Percentiles rank a stretch among this genome's conserved stretches.
phyloP scores from a whole-genome alignment of 2,329 filamentous ascomycete genomes.

The Pseudogymnoascus pannorum region DNA sequence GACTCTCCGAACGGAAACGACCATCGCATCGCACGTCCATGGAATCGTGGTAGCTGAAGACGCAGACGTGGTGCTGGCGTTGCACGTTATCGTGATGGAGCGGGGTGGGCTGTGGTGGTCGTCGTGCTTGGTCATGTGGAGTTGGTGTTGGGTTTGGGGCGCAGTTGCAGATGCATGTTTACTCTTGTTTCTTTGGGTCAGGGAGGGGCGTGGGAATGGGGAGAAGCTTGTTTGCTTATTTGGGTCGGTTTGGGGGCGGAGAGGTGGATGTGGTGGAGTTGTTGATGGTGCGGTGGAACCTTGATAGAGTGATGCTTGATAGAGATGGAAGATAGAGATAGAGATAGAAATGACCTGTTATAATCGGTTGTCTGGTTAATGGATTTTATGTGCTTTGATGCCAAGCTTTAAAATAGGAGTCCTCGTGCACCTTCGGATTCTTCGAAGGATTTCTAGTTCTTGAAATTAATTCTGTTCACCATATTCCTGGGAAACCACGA shows the following conservation, averaged over 20 bases:
- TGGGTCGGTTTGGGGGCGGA: neutral
- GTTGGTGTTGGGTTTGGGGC: neutral
- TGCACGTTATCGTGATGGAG: neutral
- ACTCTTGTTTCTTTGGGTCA: neutral
- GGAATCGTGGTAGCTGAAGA: neutral
- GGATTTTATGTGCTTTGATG: neutral
- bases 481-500: too few relatives aligned
- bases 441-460: too few relatives aligned
- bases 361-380: neutral
- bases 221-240: neutral
- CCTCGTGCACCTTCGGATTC: neutral
- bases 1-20: neutral
- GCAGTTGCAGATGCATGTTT: neutral
- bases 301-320: neutral
- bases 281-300: neutral
- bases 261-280: neutral
- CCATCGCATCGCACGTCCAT: neutral
- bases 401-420: neutral
- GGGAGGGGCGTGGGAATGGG: neutral
- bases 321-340: too few relatives aligned
- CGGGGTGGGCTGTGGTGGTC: neutral
- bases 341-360: neutral
- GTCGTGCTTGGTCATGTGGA: neutral
- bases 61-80: neutral
- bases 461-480: too few relatives aligned